Evolutionary conservation across 768 basidiomycete species (phyloP), one percentile per base, ranked within the genome.

Genomic region (Amanita pallidorosea): DNA sequence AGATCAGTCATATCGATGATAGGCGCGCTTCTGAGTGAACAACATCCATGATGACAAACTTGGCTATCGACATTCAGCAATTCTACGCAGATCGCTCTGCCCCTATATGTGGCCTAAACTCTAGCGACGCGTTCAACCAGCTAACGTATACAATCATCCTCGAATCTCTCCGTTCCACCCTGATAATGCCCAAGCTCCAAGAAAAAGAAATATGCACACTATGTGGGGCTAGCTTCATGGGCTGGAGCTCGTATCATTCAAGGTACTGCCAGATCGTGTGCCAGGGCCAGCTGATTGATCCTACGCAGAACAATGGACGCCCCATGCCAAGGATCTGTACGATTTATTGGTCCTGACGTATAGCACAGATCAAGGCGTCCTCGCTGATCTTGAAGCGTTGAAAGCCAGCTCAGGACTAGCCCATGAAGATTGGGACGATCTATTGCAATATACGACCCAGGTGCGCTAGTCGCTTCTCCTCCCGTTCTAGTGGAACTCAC

Each of bases 241-340:
- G 85, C 85, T 0, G 90, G 90, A 25, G 85, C 79, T 45, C 75
- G 85, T 36, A 85, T 93, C 65, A 85, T 90, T 49, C 85, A 88
- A 68, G 72, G 72, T 68, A 33, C 50, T 52, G 29, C 22, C 17
- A n/a, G 5, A 29, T n/a, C 17, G 13, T 33, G 9, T n/a, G 23
- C 44, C 8, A 9, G 5, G 20, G 33, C n/a, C 17, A 25, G 7
- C 47, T 50, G 41, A 41, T 33, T 42, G 29, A 11, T 17, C n/a
- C 15, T 17, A 15, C 11, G 18, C 48, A 74, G 83, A 71, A 41
- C 88, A 92, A 69, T 89, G 85, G 85, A 87, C 88, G 0, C 71
- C 80, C 0, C 75, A 85, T 55, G 85, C 85, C 4, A 65, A 68
- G 55, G 71, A 71, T 60, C 72, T 89, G 42, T 84, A 83, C 59